phyloP scores from a whole-genome alignment of 2,329 filamentous ascomycete species.

The Neobulgaria alba region DNA sequence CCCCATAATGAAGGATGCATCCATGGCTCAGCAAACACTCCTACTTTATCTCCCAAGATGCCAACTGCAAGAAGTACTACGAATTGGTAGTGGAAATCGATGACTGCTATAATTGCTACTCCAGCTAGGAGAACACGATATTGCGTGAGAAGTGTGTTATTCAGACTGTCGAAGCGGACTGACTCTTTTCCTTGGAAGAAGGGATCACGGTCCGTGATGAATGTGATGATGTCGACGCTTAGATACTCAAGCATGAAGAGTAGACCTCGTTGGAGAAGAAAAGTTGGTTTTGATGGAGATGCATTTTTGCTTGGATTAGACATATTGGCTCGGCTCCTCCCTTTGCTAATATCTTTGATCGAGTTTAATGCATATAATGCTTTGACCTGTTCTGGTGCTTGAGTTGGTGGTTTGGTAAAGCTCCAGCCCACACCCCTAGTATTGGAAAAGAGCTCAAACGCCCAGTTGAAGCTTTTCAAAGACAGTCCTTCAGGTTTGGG shows the following conservation, averaged over 20 bases:
- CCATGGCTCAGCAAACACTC: constrained; percentile 6
- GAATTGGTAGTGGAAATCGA: constrained; percentile 3
- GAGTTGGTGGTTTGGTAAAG: constrained; percentile 1
- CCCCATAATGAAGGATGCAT: constrained; percentile 7
- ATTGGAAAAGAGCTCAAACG: constrained; percentile 4
- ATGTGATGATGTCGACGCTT: constrained; percentile 1
- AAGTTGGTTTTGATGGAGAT: neutral
- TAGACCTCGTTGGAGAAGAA: neutral
- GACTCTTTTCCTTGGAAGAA: constrained; percentile 1
- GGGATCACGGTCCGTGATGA: constrained; percentile 1
- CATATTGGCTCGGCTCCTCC: neutral
- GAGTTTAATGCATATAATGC: constrained; percentile 1
- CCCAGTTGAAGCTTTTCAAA: constrained; percentile 1
- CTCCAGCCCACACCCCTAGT: constrained; percentile 6
- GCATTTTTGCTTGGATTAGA: neutral
- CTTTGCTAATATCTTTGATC: neutral
- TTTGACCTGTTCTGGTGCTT: constrained; percentile 3
- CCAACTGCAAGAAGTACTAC: constrained; percentile 1
- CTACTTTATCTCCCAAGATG: constrained; percentile 1
- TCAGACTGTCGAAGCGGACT: neutral
- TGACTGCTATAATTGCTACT: neutral
- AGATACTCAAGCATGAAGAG: neutral
- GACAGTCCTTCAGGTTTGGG: constrained; percentile 1
- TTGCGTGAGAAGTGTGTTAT: neutral
- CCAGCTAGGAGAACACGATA: neutral